Evolutionary conservation across 495 filamentous ascomycete species (phyloP), one percentile per base, ranked within the genome.

Genomic region (Trichoderma orchidacearum): DNA sequence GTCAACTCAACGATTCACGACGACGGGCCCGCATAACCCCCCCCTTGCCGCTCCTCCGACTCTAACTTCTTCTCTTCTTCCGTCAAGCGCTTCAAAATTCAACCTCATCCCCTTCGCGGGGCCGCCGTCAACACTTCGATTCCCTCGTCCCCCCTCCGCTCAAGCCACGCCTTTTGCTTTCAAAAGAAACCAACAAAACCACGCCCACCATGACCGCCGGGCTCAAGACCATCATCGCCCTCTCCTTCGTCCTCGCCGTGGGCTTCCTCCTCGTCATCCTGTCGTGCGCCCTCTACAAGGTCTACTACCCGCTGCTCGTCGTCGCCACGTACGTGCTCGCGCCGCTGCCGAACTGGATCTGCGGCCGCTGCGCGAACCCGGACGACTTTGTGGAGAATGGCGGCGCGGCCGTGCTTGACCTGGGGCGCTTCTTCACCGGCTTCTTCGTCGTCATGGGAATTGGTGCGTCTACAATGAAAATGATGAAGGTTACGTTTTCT

Each of bases 241-340:
- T 98, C 63, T 96, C 93, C 62, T 98, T 98, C 74, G 94, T 98
- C 65, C 89, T 98, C 56, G 94, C 94, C 58, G 93, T 98, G 68
- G 93, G 93, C 64, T 98, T 98, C 80, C 89, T 98, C 65, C 90
- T 98, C 59, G 92, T 97, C 45, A 98, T 98, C 73, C 87, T 98
- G 66, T 96, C 90, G 59, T 93, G 90, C 65, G 93, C 94, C 30
- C 85, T 98, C 54, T 97, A 84, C 77, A 77, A 89, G 58, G 87
- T 89, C 67, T 98, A 94, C 81, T 87, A 91, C 63, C 87, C 93
- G 28, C 78, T 98, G 59, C 79, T 96, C 45, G 93, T 97, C 56
- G 93, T 97, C 53, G 94, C 84, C 61, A 97, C 93, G 58, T 97
- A 96, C 74, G 80, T 95, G 58, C 65, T 97, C 63, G 93, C 93